Evolutionary conservation across 2,329 filamentous ascomycete species (phyloP), one percentile per base, ranked within the genome.

Genomic region (Mycocentrospora acerina): DNA sequence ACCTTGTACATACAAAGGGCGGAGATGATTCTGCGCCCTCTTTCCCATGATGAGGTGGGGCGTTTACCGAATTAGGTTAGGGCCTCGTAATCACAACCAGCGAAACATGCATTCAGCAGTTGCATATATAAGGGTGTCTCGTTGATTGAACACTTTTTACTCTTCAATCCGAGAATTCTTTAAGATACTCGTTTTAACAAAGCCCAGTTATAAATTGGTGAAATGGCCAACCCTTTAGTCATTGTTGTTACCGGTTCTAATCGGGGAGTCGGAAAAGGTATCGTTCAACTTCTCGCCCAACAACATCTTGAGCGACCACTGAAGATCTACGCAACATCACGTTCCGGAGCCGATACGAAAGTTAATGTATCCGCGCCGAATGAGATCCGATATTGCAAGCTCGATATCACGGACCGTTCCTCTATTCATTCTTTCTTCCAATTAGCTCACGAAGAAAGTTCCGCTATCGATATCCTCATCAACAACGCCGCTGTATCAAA

Each of bases 171-270:
- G n/a, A n/a, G n/a, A n/a, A n/a, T n/a, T n/a, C n/a, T n/a, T n/a
- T n/a, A n/a, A n/a, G n/a, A n/a, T n/a, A n/a, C n/a, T n/a, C n/a
- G n/a, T n/a, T n/a, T n/a, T n/a, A n/a, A n/a, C n/a, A n/a, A n/a
- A n/a, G n/a, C n/a, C n/a, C n/a, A n/a, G n/a, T n/a, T n/a, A n/a
- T n/a, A 11, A n/a, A n/a, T n/a, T n/a, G n/a, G n/a, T n/a, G n/a
- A n/a, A n/a, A 55, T 57, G 49, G 9, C 43, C 3, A 29, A 51
- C 5, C 31, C n/a, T 22, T 36, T 55, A 5, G 45, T 41, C 22
- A 34, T 57, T 24, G 46, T 57, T 19, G 53, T 57, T n/a, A 57
- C 54, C 9, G 54, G 52, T 17, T 33, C 52, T 4, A 57, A 51
- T 24, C 48, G 54, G 10, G 53, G 54, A 10, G 38, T 56, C 13